Conservation (phyloP, 345 rosid species). For the Syzygium aromaticum region DNA sequence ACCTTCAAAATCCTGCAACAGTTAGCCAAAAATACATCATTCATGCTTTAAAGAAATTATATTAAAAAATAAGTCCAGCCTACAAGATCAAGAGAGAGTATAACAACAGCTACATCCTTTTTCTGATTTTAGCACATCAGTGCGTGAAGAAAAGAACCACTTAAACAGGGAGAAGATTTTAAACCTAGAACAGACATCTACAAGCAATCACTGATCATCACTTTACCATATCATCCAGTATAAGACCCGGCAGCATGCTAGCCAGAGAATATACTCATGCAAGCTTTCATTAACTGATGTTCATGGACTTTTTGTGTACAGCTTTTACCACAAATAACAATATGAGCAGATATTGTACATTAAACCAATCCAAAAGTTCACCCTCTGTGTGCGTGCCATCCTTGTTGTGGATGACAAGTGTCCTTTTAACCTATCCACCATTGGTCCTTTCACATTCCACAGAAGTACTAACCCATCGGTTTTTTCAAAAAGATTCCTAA, state of each 20-base stretch:
- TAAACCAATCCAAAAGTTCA: not conserved
- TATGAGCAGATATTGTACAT: not conserved
- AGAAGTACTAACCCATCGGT: not conserved
- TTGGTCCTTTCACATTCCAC: not conserved
- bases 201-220: not conserved
- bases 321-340: not conserved
- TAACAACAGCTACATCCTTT: not conserved
- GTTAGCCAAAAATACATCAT: not conserved
- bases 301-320: not conserved
- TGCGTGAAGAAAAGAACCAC: not conserved
- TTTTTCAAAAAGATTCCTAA: not conserved
- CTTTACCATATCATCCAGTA: not conserved
- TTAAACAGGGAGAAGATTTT: not conserved
- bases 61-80: not conserved
- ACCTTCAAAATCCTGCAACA: constrained; percentile 63
- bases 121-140: not conserved
- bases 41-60: not conserved
- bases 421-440: not conserved
- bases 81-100: not conserved
- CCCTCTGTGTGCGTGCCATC: not conserved
- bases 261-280: not conserved
- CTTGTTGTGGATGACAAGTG: not conserved
- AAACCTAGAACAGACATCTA: not conserved
- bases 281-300: not conserved
- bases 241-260: not conserved